phyloP scores from a whole-genome alignment of 1,284 basidiomycete species.

The Schizophyllum commune region DNA sequence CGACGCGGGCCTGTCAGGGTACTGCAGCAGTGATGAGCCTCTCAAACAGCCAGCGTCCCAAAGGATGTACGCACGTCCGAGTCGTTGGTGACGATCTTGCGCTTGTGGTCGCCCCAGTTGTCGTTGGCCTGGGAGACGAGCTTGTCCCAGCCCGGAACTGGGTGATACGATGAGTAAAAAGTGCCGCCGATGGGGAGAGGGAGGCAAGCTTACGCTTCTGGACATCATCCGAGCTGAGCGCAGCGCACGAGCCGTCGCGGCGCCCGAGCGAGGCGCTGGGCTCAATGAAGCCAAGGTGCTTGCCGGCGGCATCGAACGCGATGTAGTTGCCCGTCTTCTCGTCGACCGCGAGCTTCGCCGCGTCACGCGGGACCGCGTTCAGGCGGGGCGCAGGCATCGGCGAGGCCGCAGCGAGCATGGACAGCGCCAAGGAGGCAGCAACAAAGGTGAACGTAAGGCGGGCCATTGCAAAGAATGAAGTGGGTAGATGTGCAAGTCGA shows the following conservation, averaged over 20 bases:
- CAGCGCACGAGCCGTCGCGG: background rate
- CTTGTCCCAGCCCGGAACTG: constrained; percentile 10
- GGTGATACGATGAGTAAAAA: background rate
- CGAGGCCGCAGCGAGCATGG: background rate
- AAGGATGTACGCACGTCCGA: no score
- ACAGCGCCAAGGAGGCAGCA: background rate
- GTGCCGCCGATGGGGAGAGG: no score
- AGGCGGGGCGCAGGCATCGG: background rate
- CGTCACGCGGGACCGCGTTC: background rate
- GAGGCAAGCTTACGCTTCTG: constrained; percentile 1
- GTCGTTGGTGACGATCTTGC: constrained; percentile 13
- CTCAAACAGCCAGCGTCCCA: no score
- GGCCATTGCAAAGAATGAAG: background rate
- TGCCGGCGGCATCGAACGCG: background rate
- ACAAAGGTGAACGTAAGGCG: background rate
- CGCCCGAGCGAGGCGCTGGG: background rate
- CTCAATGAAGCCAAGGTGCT: background rate
- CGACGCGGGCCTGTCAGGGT: constrained; percentile 9
- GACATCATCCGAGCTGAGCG: background rate
- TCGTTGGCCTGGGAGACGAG: constrained; percentile 8
- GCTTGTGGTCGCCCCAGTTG: constrained; percentile 8
- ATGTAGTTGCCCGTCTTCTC: background rate
- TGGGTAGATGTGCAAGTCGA: background rate
- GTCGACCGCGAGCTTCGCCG: constrained; percentile 4
- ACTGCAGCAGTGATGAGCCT: constrained; percentile 3